phyloP scores from a whole-genome alignment of 768 basidiomycete species.

The Russula brevipes region DNA sequence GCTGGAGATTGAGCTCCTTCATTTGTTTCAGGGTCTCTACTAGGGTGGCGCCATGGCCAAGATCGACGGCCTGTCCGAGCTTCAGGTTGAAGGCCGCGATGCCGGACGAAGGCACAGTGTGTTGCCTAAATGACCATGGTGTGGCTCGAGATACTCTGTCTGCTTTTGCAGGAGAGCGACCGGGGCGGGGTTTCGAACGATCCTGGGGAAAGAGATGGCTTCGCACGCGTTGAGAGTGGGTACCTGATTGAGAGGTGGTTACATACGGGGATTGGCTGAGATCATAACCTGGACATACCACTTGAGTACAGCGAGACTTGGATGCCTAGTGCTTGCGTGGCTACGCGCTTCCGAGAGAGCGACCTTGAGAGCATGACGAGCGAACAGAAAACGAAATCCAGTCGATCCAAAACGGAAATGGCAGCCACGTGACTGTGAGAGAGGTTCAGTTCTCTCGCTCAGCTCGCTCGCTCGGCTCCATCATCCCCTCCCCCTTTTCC shows the following conservation, averaged over 20 bases:
- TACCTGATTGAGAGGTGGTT: not conserved
- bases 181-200: not conserved
- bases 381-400: not conserved
- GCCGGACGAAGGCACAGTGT: not conserved
- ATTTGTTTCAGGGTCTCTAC: constrained; percentile 16
- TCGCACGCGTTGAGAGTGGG: not conserved
- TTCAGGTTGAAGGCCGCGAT: constrained; percentile 11
- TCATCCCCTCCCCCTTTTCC: not conserved
- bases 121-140: constrained; percentile 11
- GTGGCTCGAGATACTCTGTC: no score
- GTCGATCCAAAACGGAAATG: no score
- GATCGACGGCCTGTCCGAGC: constrained; percentile 12
- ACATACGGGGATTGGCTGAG: not conserved
- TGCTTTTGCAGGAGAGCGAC: not conserved
- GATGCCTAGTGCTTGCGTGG: not conserved
- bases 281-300: not conserved
- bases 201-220: constrained; percentile 4
- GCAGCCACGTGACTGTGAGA: constrained; percentile 13
- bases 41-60: not conserved
- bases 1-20: constrained; percentile 14
- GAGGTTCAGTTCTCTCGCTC: not conserved
- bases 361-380: constrained; percentile 22
- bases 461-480: constrained; percentile 6
- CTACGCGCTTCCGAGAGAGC: constrained; percentile 10
- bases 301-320: constrained; percentile 4